Conservation (phyloP, 176 grass and related monocot species). For the Oryza glaberrima region DNA sequence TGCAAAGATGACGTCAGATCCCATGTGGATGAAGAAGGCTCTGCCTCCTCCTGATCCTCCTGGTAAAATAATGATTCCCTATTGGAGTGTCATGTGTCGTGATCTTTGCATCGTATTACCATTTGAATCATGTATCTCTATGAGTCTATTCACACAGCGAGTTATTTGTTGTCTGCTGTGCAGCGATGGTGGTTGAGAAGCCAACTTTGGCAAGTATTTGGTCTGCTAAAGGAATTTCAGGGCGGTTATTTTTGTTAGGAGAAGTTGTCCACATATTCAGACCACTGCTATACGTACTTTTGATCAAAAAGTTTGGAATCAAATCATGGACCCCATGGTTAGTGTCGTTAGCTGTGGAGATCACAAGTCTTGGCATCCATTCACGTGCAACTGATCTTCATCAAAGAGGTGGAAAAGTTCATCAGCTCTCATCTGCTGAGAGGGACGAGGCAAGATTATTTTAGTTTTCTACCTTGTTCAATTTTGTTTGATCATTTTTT, state of each 20-base stretch:
- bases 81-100: constrained; percentile 2
- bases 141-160: not conserved
- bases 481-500: constrained; percentile 20
- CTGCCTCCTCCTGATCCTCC: constrained; percentile 39
- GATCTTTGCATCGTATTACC: not conserved
- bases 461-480: constrained; percentile 27
- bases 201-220: constrained; percentile 70
- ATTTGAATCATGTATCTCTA: not conserved
- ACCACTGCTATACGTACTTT: constrained; percentile 83
- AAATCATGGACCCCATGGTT: constrained; percentile 96
- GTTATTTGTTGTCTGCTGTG: constrained; percentile 5
- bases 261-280: constrained; percentile 85
- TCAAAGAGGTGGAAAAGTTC: constrained; percentile 57
- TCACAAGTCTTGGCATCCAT: constrained; percentile 80
- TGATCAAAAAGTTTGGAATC: constrained; percentile 92
- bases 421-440: constrained; percentile 74
- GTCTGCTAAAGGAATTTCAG: constrained; percentile 71
- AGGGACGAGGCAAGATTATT: constrained; percentile 81
- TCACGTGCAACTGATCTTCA: constrained; percentile 59
- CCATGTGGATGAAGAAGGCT: constrained; percentile 49
- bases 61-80: constrained; percentile 44
- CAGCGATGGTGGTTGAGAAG: constrained; percentile 56
- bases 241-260: constrained; percentile 75
- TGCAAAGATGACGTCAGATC: constrained; percentile 67
- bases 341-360: constrained; percentile 79